phyloP scores from a whole-genome alignment of 768 basidiomycete genomes.

The Tulasnella sp. region DNA sequence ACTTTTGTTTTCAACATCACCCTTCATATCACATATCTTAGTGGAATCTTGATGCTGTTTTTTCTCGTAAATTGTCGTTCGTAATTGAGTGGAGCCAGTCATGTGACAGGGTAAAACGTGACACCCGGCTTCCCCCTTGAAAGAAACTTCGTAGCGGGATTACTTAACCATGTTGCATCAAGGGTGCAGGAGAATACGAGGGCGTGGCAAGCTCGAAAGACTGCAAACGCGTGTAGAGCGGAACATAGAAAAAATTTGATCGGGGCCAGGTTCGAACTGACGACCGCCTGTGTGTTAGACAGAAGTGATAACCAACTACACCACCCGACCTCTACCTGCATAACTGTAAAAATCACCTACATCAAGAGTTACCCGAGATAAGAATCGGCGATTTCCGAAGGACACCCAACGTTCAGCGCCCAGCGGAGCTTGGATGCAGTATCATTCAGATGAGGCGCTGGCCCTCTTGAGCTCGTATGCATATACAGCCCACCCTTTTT shows the following conservation, averaged over 20 bases:
- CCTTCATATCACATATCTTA: too few species aligned
- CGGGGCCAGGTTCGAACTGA: constrained; percentile 28
- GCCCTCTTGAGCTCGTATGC: background rate
- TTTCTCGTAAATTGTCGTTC: too few species aligned
- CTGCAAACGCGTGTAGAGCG: background rate
- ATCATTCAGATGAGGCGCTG: background rate
- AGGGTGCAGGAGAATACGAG: too few species aligned
- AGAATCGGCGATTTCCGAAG: background rate
- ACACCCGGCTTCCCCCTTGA: too few species aligned
- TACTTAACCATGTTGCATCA: too few species aligned
- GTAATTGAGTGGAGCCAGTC: too few species aligned
- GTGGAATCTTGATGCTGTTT: too few species aligned
- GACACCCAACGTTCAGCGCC: background rate
- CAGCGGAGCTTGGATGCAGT: too few species aligned
- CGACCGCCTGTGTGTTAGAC: constrained; percentile 30
- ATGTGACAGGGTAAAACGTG: too few species aligned
- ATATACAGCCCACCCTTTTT: background rate
- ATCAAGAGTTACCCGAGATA: background rate
- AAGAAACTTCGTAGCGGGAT: too few species aligned
- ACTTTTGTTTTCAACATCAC: too few species aligned
- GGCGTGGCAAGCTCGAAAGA: too few species aligned
- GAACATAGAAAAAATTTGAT: background rate
- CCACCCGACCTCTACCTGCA: background rate
- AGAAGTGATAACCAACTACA: constrained; percentile 30
- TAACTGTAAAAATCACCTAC: rapidly evolving